Conservation (phyloP, 192 early-diverging fungal genomes). For the Cetraspora pellucida region DNA sequence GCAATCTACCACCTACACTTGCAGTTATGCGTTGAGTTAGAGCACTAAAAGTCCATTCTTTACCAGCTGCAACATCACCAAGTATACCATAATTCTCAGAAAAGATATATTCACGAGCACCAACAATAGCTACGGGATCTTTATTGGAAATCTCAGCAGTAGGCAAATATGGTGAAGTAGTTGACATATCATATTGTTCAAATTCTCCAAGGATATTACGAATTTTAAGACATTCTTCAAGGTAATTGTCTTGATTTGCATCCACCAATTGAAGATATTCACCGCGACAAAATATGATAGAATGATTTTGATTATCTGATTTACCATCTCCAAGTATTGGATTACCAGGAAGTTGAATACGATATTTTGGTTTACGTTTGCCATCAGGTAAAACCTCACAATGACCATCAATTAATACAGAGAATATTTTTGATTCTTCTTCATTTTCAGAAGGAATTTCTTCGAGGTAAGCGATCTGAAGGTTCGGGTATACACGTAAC, state of each 20-base stretch:
- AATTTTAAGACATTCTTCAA: conserved; percentile 90
- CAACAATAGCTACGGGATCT: conserved; percentile 81
- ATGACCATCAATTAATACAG: conserved; percentile 77
- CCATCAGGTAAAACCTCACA: conserved; percentile 70
- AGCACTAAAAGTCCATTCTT: conserved; percentile 87
- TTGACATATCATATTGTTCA: conserved; percentile 70
- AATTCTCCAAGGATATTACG: conserved; percentile 85
- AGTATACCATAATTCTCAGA: conserved; percentile 82
- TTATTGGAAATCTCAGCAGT: conserved; percentile 52
- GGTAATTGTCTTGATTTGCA: conserved; percentile 91
- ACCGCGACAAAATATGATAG: conserved; percentile 82
- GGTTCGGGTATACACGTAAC: conserved; percentile 71
- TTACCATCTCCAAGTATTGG: conserved; percentile 92
- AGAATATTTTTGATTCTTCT: conserved; percentile 58
- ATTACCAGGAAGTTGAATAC: conserved; percentile 78
- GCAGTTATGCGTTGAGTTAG: conserved; percentile 85
- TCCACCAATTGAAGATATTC: conserved; percentile 87
- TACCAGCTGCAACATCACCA: conserved; percentile 88
- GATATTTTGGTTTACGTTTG: conserved; percentile 75
- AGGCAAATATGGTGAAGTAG: conserved; percentile 70
- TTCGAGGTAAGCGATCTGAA: conserved; percentile 82
- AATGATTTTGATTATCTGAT: conserved; percentile 89
- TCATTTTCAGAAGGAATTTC: conserved; percentile 65
- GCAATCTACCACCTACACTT: conserved; percentile 78
- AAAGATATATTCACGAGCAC: conserved; percentile 85